Evolutionary conservation across 2,329 filamentous ascomycete genomes (phyloP), one percentile per base, ranked within the genome.

Genomic region (Pestalotiopsis sp.): DNA sequence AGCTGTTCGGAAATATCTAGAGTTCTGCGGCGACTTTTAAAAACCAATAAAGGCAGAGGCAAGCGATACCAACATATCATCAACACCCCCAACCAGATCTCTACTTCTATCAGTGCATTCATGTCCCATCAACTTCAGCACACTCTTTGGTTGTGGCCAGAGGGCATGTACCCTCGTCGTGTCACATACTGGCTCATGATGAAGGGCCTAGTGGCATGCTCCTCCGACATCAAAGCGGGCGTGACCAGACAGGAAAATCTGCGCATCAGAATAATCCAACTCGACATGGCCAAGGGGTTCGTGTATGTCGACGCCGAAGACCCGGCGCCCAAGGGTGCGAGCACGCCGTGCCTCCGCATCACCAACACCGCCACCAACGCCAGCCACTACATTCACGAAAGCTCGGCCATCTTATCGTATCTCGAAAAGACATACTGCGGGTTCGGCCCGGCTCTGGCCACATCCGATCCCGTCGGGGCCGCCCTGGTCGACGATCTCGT

Each of bases 111-210:
- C 31, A 9, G 31, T 36, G 7, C 31, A 36, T 36, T 36, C 57
- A 63, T 63, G 36, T 12, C 23, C 7, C 12, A 14, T 5, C 36
- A 63, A 45, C 20, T 41, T 63, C 64, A 73, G 36, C 66, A 70
- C 36, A 75, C 73, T 13, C 70, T 75, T 0, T 74, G 70, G 9
- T 69, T 75, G 23, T 75, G 73, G 73, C 66, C 68, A 1, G 62
- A 71, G 56, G 73, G 73, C 2, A 49, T 70, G 27, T 75, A 70
- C 52, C 73, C 73, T 11, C 72, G 72, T 14, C 72, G 73, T 14
- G 62, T 75, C 40, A 68, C 27, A 58, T 75, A 74, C 61, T 72
- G 71, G 58, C 72, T 75, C 20, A 67, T 75, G 40, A 64, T 67
- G 52, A 74, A 74, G 56, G 71, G 73, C 27, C 36, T 75, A 3